Percentiles rank a stretch among this genome's conserved stretches.
Evolutionary conservation across 2,329 filamentous ascomycete species (phyloP).

Genomic region (Penicillium decumbens): DNA sequence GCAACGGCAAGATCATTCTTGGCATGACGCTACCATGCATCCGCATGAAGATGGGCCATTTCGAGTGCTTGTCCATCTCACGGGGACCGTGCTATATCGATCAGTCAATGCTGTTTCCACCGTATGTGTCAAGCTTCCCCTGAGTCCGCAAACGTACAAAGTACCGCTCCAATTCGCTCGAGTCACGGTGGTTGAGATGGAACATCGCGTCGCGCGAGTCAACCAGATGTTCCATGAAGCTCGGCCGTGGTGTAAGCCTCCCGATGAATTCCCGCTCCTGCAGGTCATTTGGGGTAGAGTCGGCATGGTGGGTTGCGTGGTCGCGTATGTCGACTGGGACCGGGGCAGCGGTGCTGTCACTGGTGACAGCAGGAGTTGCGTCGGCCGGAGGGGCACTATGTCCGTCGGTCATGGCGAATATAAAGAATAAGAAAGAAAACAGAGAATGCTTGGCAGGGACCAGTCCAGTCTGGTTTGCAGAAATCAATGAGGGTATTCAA

Average conservation of each 20-base stretch:
- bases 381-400: constrained; percentile 13
- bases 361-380: constrained; percentile 9
- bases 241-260: constrained; percentile 31
- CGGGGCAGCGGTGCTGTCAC: constrained; percentile 13
- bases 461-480: constrained; percentile 1
- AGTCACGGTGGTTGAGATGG: constrained; percentile 26
- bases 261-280: constrained; percentile 25
- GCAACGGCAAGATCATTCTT: constrained; percentile 66
- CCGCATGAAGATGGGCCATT: constrained; percentile 70
- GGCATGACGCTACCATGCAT: constrained; percentile 72
- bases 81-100: constrained; percentile 48
- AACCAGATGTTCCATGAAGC: constrained; percentile 32
- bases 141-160: constrained; percentile 44
- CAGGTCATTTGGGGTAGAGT: constrained; percentile 3
- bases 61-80: constrained; percentile 68
- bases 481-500: not conserved
- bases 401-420: constrained; percentile 18
- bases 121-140: not conserved
- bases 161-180: constrained; percentile 56
- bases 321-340: constrained; percentile 14
- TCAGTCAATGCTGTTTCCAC: constrained; percentile 1
- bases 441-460: not conserved
- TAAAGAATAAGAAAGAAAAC: not conserved
- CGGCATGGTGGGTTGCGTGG: constrained; percentile 12
- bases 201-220: constrained; percentile 32